Evolutionary conservation across 192 early-diverging fungal species (phyloP).

Genomic region (Fimicolochytrium jonesii): DNA sequence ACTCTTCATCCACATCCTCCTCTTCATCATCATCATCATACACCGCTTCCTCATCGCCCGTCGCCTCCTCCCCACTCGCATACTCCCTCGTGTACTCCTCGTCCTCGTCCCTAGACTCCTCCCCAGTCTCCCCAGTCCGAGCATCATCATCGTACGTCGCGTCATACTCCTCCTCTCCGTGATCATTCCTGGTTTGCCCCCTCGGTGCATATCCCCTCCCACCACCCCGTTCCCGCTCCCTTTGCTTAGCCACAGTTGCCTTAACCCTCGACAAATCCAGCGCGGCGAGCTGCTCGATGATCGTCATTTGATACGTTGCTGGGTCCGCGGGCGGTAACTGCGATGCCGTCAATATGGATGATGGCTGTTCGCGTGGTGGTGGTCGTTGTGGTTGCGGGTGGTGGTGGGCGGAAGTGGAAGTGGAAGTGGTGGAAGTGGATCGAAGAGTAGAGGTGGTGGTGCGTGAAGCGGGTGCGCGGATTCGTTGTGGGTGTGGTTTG

Average conservation of each 20-base stretch:
- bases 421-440: neutral
- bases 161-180: neutral
- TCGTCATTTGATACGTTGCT: neutral
- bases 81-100: neutral
- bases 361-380: no score
- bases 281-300: conserved; percentile 14
- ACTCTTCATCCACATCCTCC: no score
- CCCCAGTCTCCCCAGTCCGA: neutral
- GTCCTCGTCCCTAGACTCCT: neutral
- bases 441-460: neutral
- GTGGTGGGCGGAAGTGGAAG: no score
- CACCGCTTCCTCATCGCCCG: neutral
- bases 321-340: neutral
- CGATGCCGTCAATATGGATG: neutral
- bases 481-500: no score
- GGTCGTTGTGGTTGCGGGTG: no score
- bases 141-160: neutral
- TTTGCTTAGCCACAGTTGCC: conserved; percentile 6
- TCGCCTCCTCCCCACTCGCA: no score
- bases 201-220: neutral
- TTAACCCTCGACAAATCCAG: conserved; percentile 18
- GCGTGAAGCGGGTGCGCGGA: no score
- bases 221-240: neutral
- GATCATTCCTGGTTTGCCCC: neutral
- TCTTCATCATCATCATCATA: conserved; percentile 13